phyloP scores from a whole-genome alignment of 1,284 basidiomycete species.

The Cryptococcus sp. region DNA sequence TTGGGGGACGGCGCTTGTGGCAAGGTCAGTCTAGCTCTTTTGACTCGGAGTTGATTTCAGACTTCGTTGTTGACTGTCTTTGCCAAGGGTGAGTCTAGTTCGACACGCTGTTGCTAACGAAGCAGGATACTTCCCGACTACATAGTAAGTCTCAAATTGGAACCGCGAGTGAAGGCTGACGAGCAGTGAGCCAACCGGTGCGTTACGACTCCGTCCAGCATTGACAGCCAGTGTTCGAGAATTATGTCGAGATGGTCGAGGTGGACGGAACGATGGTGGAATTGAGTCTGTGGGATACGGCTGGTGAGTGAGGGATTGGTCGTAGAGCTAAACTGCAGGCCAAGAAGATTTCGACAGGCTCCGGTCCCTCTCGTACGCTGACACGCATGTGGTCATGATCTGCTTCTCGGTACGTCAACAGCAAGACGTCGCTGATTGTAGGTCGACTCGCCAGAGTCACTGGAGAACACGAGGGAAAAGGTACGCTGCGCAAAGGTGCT shows the following conservation, averaged over 20 bases:
- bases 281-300: conserved; percentile 93
- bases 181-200: conserved; percentile 71
- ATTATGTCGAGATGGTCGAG: conserved; percentile 79
- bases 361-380: conserved; percentile 84
- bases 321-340: conserved; percentile 52
- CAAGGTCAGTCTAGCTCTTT: conserved; percentile 40
- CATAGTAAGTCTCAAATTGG: conserved; percentile 26
- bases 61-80: conserved; percentile 58
- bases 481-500: conserved; percentile 47
- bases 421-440: conserved; percentile 31
- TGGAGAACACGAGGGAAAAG: conserved; percentile 91
- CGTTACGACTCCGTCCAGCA: not conserved
- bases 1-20: conserved; percentile 92
- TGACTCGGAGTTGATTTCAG: conserved; percentile 52
- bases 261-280: conserved; percentile 82
- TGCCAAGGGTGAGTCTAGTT: conserved; percentile 31
- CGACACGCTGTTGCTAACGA: conserved; percentile 1
- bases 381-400: conserved; percentile 90
- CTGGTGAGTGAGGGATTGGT: conserved; percentile 57
- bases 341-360: conserved; percentile 95
- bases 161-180: not conserved
- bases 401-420: conserved; percentile 73
- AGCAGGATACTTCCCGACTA: conserved; percentile 41
- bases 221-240: conserved; percentile 63
- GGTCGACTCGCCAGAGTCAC: conserved; percentile 84